Evolutionary conservation across 208 protist species (phyloP).

Genomic region (Wallacemonas rigidus): DNA sequence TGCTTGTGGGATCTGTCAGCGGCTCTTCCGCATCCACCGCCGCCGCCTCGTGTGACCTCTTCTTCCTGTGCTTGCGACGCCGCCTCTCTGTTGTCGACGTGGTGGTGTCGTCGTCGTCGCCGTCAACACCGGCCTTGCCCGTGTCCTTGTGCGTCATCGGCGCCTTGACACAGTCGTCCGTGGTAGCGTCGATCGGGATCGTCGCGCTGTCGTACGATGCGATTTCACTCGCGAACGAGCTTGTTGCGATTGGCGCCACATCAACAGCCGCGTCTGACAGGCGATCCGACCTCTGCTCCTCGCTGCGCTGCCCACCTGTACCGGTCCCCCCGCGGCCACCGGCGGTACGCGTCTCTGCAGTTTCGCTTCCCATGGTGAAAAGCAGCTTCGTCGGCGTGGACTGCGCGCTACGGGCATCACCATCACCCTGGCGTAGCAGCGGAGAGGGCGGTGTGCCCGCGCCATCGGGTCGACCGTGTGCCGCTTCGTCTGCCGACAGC

Average conservation of each 20-base stretch:
- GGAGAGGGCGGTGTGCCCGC: conserved; percentile 8
- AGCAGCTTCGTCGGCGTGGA: conserved; percentile 13
- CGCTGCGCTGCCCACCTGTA: no score
- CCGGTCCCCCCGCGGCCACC: no score
- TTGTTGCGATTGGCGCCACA: background rate
- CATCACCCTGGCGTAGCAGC: background rate
- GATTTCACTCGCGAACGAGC: background rate
- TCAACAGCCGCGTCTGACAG: no score
- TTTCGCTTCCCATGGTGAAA: conserved; percentile 12
- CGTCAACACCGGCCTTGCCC: no score
- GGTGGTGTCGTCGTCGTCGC: background rate
- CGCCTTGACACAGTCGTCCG: background rate
- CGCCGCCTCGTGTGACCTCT: background rate
- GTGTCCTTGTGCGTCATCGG: background rate
- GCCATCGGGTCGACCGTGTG: conserved; percentile 1
- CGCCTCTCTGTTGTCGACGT: background rate
- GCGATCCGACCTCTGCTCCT: no score
- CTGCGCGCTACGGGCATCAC: background rate
- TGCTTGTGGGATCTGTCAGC: background rate
- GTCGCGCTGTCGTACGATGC: background rate
- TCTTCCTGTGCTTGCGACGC: background rate
- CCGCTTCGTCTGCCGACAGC: background rate
- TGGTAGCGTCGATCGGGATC: background rate
- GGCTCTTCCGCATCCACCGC: no score
- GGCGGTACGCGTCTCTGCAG: background rate